A percentile compares a stretch with the other conserved stretches of the same genome.
Evolutionary conservation across 2,329 filamentous ascomycete genomes (phyloP).

Genomic region (Cyclaneusma minus): DNA sequence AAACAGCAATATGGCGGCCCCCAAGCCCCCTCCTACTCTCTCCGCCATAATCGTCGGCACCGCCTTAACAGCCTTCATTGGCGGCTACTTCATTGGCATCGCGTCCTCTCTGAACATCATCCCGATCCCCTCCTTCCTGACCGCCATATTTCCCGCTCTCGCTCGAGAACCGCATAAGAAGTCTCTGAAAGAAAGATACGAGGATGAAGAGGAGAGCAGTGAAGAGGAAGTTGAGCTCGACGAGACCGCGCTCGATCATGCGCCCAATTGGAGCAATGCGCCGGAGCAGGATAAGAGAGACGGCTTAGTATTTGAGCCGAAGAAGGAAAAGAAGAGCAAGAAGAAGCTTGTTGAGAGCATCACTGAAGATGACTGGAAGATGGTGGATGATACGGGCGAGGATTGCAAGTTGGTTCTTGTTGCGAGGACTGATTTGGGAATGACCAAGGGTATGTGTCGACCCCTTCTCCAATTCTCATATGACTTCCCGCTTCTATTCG

Average conservation of each 20-base stretch:
- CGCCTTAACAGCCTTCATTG: constrained; percentile 55
- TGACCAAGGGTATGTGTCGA: constrained; percentile 88
- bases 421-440: constrained; percentile 84
- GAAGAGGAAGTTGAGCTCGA: constrained; percentile 52
- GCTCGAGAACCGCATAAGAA: constrained; percentile 32
- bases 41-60: constrained; percentile 52
- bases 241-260: constrained; percentile 44
- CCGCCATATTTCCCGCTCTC: constrained; percentile 15
- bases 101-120: constrained; percentile 60
- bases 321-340: constrained; percentile 25
- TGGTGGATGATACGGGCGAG: constrained; percentile 34
- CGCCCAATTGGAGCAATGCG: constrained; percentile 51
- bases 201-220: constrained; percentile 51
- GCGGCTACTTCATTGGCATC: constrained; percentile 70
- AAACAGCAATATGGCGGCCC: constrained; percentile 18
- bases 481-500: constrained; percentile 3
- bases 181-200: too few relatives aligned
- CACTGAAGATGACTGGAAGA: constrained; percentile 12
- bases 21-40: constrained; percentile 11
- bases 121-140: constrained; percentile 27
- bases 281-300: constrained; percentile 42
- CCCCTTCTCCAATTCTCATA: constrained; percentile 1
- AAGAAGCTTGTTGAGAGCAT: constrained; percentile 26
- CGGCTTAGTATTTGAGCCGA: constrained; percentile 27
- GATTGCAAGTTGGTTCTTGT: constrained; percentile 92